Conservation (phyloP, 768 basidiomycete species). For the Pleurotus tuber-regium region DNA sequence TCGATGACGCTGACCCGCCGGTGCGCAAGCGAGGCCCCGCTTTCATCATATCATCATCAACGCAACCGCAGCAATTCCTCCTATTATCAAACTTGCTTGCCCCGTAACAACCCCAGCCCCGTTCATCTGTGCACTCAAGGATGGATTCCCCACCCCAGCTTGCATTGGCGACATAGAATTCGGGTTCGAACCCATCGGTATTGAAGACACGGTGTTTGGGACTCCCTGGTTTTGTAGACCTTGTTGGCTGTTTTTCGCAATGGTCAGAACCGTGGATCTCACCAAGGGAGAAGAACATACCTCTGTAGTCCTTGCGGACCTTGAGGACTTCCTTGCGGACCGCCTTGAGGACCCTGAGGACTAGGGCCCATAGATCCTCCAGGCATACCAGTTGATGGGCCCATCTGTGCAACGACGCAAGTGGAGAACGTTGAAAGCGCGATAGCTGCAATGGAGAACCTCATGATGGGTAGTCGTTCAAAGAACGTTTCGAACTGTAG, state of each 20-base stretch:
- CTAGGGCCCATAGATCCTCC: conserved; percentile 2
- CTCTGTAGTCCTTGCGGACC: not conserved
- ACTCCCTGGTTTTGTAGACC: not conserved
- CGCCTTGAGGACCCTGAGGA: not conserved
- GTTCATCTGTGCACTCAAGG: not conserved
- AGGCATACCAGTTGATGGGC: not conserved
- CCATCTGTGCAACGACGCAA: conserved; percentile 1
- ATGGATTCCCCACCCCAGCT: not conserved
- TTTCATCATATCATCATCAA: conserved; percentile 1
- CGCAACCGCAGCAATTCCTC: not conserved
- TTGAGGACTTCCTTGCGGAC: no score
- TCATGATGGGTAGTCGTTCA: not conserved
- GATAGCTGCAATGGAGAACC: not conserved
- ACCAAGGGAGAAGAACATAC: not conserved
- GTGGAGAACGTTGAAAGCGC: not conserved
- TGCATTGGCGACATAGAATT: not conserved
- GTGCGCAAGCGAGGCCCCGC: not conserved
- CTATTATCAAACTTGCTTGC: not conserved
- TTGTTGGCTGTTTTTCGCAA: not conserved
- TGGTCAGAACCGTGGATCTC: not conserved
- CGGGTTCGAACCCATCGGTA: not conserved
- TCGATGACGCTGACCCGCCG: not conserved
- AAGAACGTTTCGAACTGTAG: not conserved
- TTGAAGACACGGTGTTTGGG: no score
- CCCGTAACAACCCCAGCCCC: not conserved